Evolutionary conservation across 768 basidiomycete genomes (phyloP).

Genomic region (Leucosporidium yakuticum): DNA sequence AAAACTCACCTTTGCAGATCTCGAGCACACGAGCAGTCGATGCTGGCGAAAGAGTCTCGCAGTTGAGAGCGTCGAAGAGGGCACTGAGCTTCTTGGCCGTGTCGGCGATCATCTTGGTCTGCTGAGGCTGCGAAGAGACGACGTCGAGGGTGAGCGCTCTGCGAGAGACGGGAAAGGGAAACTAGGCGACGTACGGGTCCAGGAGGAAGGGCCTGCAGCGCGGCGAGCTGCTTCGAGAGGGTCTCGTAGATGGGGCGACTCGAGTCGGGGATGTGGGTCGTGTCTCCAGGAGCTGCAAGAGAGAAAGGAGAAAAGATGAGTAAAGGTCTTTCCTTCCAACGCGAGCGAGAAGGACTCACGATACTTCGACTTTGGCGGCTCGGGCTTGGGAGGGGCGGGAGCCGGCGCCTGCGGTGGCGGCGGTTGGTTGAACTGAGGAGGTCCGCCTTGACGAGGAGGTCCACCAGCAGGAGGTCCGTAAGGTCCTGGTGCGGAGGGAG

Average conservation of each 20-base stretch:
- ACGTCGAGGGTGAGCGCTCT: background rate
- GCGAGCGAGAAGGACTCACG: constrained; percentile 48
- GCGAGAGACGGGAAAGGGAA: background rate
- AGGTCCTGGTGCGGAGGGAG: background rate
- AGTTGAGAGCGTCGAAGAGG: constrained; percentile 87
- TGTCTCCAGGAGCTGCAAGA: constrained; percentile 71
- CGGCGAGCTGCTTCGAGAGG: constrained; percentile 57
- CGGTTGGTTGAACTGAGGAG: constrained; percentile 33
- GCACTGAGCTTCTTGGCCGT: constrained; percentile 77
- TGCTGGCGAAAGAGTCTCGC: constrained; percentile 65
- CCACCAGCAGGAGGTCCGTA: constrained; percentile 38
- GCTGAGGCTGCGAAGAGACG: constrained; percentile 57
- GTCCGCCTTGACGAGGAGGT: constrained; percentile 42
- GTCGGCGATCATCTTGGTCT: constrained; percentile 78
- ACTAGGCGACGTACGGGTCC: constrained; percentile 49
- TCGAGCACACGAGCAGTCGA: constrained; percentile 67
- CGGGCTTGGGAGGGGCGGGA: constrained; percentile 43
- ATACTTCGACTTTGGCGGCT: constrained; percentile 50
- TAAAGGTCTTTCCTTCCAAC: background rate
- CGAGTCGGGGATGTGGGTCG: constrained; percentile 78
- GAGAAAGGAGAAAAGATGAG: too few species aligned
- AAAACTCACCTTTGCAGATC: constrained; percentile 62
- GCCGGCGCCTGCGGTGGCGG: constrained; percentile 38
- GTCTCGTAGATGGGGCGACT: constrained; percentile 61
- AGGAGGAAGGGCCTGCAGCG: constrained; percentile 66